Evolutionary conservation across 2,329 filamentous ascomycete genomes (phyloP).

Genomic region (Exophiala spinifera): DNA sequence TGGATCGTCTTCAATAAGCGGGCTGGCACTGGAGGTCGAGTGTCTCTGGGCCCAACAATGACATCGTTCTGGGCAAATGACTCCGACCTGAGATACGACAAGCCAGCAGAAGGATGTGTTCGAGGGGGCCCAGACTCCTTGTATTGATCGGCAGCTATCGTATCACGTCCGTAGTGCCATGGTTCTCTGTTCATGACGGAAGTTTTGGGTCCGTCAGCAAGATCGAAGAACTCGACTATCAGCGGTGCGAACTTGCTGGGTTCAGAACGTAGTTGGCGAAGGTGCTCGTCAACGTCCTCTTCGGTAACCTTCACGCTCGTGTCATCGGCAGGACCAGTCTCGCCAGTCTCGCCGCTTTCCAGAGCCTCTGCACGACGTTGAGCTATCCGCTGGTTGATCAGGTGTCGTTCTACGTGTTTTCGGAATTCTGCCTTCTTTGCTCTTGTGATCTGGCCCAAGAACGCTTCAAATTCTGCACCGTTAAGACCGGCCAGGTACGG

Average conservation of each 20-base stretch:
- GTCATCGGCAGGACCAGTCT: conserved; percentile 33
- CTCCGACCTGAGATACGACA: conserved; percentile 58
- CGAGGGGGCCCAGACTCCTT: conserved; percentile 51
- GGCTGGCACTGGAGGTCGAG: conserved; percentile 52
- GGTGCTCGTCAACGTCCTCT: conserved; percentile 45
- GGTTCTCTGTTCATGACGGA: conserved; percentile 27
- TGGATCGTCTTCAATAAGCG: conserved; percentile 48
- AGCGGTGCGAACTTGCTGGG: conserved; percentile 50
- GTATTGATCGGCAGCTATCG: conserved; percentile 40
- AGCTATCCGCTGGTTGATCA: conserved; percentile 33
- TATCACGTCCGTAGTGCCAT: conserved; percentile 27
- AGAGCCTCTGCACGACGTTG: conserved; percentile 39
- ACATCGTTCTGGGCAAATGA: conserved; percentile 59
- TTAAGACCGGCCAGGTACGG: conserved; percentile 58
- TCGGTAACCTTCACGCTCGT: conserved; percentile 37
- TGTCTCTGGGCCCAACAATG: conserved; percentile 56
- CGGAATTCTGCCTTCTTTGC: conserved; percentile 27
- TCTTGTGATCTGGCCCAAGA: conserved; percentile 43
- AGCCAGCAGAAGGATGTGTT: conserved; percentile 64
- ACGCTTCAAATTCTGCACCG: conserved; percentile 54
- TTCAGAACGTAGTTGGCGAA: conserved; percentile 44
- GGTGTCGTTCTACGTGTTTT: conserved; percentile 37
- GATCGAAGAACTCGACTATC: conserved; percentile 56
- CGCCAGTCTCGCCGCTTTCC: conserved; percentile 40
- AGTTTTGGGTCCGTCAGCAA: conserved; percentile 47